Base-by-base conservation (phyloP, 306 rosid species). In the Casuarina glauca region DNA sequence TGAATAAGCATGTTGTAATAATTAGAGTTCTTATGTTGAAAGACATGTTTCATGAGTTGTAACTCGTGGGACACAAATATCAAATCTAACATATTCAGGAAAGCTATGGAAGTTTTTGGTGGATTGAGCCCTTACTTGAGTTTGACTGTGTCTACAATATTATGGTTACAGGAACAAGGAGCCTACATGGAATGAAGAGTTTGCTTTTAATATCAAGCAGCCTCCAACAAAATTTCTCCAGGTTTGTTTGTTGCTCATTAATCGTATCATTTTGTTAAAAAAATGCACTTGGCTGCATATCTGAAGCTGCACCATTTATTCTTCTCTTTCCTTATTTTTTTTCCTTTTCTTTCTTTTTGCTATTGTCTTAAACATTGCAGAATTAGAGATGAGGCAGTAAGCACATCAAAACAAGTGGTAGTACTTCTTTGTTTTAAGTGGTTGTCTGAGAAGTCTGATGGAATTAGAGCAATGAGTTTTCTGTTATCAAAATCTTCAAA, bases 161-260 rank as follows among this genome's bases (percentile, higher is more conserved):
- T 63, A 58, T 85, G 52, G 15, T 84, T 79, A 70, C 87, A 92
- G 98, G 91, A 89, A 83, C 52, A 95, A 82, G 78, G 90, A 89
- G 66, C 97, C 97, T 66, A 89, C 91, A 19, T 95, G 98, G 98
- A 92, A 95, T 36, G 97, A 95, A 85, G 92, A 88, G 44, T 92
- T 92, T 74, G 82, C 82, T 74, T 90, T 95, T 76, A 80, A 92
- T 81, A 78, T 88, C 73, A 88, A 88, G 89, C 92, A 67, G 79
- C 88, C 93, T 74, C 85, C 91, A 19, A 83, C 75, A 72, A 90
- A 81, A 70, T 69, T 79, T 78, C 87, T 95, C 71, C 97, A 95
- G 97, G 98, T 93, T 78, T 84, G 78, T 75, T 84, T 84, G 60
- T 82, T 76, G 3, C 73, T 74, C 63, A 58, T 74, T 82, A 74